Base-by-base conservation (phyloP, 768 basidiomycete genomes). In the Trametes cingulata region DNA sequence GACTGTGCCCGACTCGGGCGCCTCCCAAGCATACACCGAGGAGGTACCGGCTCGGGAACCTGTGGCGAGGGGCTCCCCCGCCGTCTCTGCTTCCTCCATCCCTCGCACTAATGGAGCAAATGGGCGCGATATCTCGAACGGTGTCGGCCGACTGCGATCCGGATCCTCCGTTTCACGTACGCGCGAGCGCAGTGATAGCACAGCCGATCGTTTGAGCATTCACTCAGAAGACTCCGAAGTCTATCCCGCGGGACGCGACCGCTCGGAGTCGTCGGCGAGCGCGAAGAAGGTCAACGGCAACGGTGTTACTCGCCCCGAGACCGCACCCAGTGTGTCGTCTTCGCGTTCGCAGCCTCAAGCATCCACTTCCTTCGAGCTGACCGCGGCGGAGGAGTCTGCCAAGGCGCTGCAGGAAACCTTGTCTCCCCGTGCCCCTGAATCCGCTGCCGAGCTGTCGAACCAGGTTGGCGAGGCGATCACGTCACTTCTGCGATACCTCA, bases 201-300 rank as follows among this genome's bases (percentile, higher is more conserved):
- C 63, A 14, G 65, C 71, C 25, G 77, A 79, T 41, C 81, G 82
- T 52, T 74, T 82, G 53, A 91, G 91, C 68, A 82, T 86, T 33
- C 85, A 87, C 68, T 93, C 91, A 10, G 92, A 94, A 67, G 87
- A 89, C 68, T 93, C 90, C 10, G 90, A 88, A 51, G 76, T 89
- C 36, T 81, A 86, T 29, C 85, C 85, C 6, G 65, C 76, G 4
- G 81, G 81, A 27, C 69, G 66, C 35, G 60, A 51, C 43, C 59
- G 42, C 3, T 58, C 61, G 17, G 58, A 59, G 52, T 64, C 69
- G 2, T 65, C 66, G 15, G 41, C 62, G 14, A 63, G 61, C 50
- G 25, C 52, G 27, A 58, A 46, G 43, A 24, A n/a, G 58, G 54
- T 15, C 40, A 72, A 57, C 53, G 69, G 33, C 9, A 64, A 60